phyloP scores from a whole-genome alignment of 495 filamentous ascomycete species.

The Aspergillus baeticus region DNA sequence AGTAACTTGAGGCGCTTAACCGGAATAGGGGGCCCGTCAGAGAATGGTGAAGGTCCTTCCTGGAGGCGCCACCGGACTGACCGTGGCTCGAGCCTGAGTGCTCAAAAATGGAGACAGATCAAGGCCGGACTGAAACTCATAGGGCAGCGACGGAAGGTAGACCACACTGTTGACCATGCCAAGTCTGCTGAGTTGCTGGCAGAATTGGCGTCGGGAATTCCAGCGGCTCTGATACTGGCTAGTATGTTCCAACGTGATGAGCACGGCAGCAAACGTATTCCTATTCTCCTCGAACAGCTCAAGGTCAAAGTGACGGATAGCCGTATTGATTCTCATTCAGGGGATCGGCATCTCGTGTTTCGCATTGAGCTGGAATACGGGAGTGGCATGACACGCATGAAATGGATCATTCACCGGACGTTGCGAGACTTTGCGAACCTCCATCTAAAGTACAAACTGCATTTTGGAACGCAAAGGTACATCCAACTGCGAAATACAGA shows the following conservation, averaged over 20 bases:
- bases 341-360: conserved; percentile 83
- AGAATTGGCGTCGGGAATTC: conserved; percentile 86
- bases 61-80: conserved; percentile 56
- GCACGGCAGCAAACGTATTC: conserved; percentile 90
- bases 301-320: conserved; percentile 86
- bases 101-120: conserved; percentile 81
- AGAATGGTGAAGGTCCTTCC: conserved; percentile 51
- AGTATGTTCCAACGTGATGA: conserved; percentile 98
- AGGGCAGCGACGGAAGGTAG: conserved; percentile 73
- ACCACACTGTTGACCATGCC: conserved; percentile 81
- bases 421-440: conserved; percentile 89
- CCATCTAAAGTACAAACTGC: conserved; percentile 87
- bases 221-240: conserved; percentile 87
- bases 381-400: conserved; percentile 92
- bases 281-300: conserved; percentile 91
- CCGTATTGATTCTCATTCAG: conserved; percentile 57
- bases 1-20: conserved; percentile 72
- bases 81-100: conserved; percentile 72
- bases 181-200: conserved; percentile 97
- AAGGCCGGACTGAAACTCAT: conserved; percentile 83
- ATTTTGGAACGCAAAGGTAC: conserved; percentile 76
- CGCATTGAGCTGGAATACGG: conserved; percentile 95
- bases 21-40: conserved; percentile 61
- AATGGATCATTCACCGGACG: conserved; percentile 88
- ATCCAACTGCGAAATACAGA: conserved; percentile 58